Evolutionary conservation across 1,139 yeast species (phyloP), one percentile per base, ranked within the genome.

Genomic region (Hyphopichia fennica): DNA sequence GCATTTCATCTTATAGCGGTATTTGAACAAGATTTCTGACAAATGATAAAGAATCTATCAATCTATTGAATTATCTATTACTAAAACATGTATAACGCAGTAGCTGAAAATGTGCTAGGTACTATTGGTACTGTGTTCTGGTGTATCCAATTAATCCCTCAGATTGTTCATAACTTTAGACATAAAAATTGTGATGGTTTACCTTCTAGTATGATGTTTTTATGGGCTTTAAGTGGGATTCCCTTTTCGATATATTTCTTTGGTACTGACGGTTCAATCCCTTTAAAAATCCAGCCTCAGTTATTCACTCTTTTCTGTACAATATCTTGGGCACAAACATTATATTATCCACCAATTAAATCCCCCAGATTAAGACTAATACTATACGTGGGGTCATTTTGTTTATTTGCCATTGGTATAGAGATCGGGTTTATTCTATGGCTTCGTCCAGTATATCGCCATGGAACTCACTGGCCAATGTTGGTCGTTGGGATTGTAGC

Each of bases 81-180:
- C 9, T 22, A 7, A 22, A 18, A 16, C 17, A 46, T 63, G 65
- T 35, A 45, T 34, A 61, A 60, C 49, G 55, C 44, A 22, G 72
- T 69, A 11, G 88, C 88, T 1, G 81, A 87, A 20, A 88, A 87
- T 41, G 90, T 87, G 8, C 72, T 89, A 45, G 96, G 88, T n/a
- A 88, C 96, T 8, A 73, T 86, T 2, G 97, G 96, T 14, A 90
- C 97, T 0, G 80, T 90, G 4, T 75, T 87, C 47, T 91, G 97
- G 96, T 90, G 96, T 62, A 68, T 90, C 49, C 97, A 91, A 63
- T 69, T 90, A 50, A 73, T 88, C 2, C 97, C 98, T 2, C 98
- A 90, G 60, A 82, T 90, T 40, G 69, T 81, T 41, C 70, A 81
- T 57, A 90, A 91, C 59, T 88, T 76, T 65, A 70, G 72, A 43